Conservation (phyloP, 345 rosid genomes). For the Passiflora organensis region DNA sequence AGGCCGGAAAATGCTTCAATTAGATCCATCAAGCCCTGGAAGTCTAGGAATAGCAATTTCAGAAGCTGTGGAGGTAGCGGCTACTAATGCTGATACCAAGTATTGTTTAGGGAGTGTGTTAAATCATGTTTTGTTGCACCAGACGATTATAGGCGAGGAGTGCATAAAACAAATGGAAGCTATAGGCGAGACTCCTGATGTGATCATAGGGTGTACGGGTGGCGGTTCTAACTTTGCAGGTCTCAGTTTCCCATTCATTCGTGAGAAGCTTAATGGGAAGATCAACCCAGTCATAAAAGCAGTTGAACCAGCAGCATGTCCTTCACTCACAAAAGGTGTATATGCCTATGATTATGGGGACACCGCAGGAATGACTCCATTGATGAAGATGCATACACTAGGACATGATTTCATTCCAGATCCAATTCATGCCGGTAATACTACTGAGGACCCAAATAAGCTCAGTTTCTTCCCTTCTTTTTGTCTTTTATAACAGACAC, state of each 20-base stretch:
- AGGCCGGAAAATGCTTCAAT: constrained; percentile 62
- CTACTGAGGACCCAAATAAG: neutral
- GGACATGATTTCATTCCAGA: constrained; percentile 97
- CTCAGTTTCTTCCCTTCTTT: constrained; percentile 11
- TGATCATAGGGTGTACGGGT: constrained; percentile 90
- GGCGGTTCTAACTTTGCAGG: constrained; percentile 97
- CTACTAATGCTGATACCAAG: constrained; percentile 58
- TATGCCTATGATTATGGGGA: constrained; percentile 90
- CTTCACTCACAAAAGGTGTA: constrained; percentile 78
- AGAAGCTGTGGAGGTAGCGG: constrained; percentile 94
- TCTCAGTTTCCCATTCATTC: constrained; percentile 79
- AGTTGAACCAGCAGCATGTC: constrained; percentile 89
- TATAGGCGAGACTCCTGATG: constrained; percentile 72
- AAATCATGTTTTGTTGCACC: constrained; percentile 91
- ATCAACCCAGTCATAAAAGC: constrained; percentile 79
- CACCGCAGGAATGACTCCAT: constrained; percentile 85
- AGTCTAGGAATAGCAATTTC: constrained; percentile 96
- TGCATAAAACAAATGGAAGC: constrained; percentile 81
- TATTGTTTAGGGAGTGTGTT: constrained; percentile 89
- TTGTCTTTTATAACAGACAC: neutral
- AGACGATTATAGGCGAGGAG: constrained; percentile 90
- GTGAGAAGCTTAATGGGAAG: constrained; percentile 81
- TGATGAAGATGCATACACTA: constrained; percentile 99
- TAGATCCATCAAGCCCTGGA: constrained; percentile 69
- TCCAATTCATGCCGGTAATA: constrained; percentile 88